A percentile compares a stretch with the other conserved stretches of the same genome.
Conservation (phyloP, 352 stramenopile species). For the Elongisporangium prolatum region DNA sequence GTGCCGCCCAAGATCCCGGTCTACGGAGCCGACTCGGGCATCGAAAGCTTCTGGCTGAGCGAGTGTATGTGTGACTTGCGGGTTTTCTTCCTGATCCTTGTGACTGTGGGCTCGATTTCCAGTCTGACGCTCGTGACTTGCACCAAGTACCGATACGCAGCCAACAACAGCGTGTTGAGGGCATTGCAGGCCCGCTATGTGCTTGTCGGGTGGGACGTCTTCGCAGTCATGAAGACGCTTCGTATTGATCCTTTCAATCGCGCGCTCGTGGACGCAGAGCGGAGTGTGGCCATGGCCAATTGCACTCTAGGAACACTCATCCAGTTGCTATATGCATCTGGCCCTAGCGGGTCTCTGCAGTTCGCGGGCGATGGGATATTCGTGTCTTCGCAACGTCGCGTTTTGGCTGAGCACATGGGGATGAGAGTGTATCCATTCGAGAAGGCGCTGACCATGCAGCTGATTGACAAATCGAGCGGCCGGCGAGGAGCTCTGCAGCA, state of each 20-base stretch:
- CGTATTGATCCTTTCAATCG: slow-evolving; percentile 32
- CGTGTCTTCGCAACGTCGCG: neutral
- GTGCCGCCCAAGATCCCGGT: slow-evolving; percentile 22
- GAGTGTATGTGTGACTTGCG: slow-evolving; percentile 52
- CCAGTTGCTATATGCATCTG: slow-evolving; percentile 43
- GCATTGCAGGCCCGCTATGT: slow-evolving; percentile 46
- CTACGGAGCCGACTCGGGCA: slow-evolving; percentile 28
- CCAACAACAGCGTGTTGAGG: slow-evolving; percentile 39
- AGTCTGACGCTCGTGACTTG: slow-evolving; percentile 25
- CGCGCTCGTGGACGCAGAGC: slow-evolving; percentile 13
- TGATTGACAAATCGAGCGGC: neutral
- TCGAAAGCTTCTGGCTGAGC: slow-evolving; percentile 41
- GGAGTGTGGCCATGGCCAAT: slow-evolving; percentile 14
- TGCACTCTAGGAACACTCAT: slow-evolving; percentile 37
- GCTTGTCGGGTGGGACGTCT: slow-evolving; percentile 43
- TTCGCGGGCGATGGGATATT: slow-evolving; percentile 26
- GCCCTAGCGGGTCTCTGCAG: slow-evolving; percentile 35
- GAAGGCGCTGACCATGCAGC: neutral
- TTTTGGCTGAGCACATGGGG: neutral
- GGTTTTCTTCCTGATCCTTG: slow-evolving; percentile 13
- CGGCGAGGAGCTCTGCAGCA: neutral
- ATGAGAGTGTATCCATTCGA: neutral
- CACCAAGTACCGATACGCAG: slow-evolving; percentile 32
- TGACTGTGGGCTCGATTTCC: slow-evolving; percentile 5
- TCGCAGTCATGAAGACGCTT: slow-evolving; percentile 26